Base-by-base conservation (phyloP, 495 filamentous ascomycete genomes). In the Xanthoparmelia taractica region DNA sequence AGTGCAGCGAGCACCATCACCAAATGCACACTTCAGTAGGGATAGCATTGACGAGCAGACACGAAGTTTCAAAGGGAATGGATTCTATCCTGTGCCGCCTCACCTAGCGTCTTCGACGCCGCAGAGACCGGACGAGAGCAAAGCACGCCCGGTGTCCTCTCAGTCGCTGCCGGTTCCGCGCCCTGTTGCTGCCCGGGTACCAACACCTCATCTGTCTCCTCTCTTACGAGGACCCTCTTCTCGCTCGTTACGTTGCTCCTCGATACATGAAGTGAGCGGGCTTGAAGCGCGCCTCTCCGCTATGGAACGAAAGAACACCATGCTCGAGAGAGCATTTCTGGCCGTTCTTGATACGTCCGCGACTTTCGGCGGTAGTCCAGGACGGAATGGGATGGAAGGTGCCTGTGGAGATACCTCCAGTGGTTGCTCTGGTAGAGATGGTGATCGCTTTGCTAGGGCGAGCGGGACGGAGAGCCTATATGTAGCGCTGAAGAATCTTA, bases 271-370 rank as follows among this genome's bases (percentile, higher is more conserved):
- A 36, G 10, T 56, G 27, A 61, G 63, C 27, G 64, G 67, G 10
- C 61, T 68, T 37, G 73, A 75, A 52, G 58, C 63, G 25, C 69
- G 72, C 13, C 59, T 75, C 29, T 70, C 70, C 47, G 63, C 65
- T 17, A 43, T 75, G 25, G 73, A 75, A 59, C 63, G 68, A n/a
- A 75, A 76, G 60, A 72, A 73, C 56, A 57, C 60, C 25, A 65
- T 75, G 64, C 65, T 75, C 34, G 73, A 75, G 58, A 63, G 69
- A 38, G 66, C 68, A n/a, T 67, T 75, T 41, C 66, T 75, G 61
- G 73, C 73, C 3, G 71, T 74, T 48, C 65, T 75, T 48, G 31
- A 66, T 37, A 54, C 60, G 40, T 34, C 33, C 25, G 31, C 58
- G 17, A 17, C 29, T 33, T 54, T 20, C 29, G 50, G 29, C 10